Conservation (phyloP, 2,329 filamentous ascomycete species). For the Phaeophleospora eucalypticola region DNA sequence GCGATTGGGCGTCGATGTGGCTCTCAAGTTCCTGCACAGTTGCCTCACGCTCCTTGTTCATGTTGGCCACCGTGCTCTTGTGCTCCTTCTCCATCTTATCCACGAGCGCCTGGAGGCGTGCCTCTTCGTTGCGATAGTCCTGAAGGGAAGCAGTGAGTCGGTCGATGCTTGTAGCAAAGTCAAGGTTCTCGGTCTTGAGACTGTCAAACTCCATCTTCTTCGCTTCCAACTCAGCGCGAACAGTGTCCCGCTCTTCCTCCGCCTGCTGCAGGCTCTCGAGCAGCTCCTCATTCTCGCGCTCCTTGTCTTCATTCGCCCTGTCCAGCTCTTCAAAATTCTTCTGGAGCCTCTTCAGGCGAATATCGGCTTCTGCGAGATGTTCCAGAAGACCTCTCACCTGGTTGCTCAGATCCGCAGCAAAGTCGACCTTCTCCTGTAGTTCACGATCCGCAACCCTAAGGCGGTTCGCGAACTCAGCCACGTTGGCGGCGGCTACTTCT, state of each 20-base stretch:
- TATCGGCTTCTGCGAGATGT: constrained; percentile 34
- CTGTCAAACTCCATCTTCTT: constrained; percentile 21
- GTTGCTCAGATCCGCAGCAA: constrained; percentile 32
- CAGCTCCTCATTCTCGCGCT: constrained; percentile 36
- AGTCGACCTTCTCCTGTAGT: constrained; percentile 30
- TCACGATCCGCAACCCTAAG: constrained; percentile 35
- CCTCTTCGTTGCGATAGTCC: constrained; percentile 38
- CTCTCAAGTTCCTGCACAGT: constrained; percentile 36
- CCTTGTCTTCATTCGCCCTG: constrained; percentile 35
- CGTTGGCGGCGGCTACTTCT: constrained; percentile 33
- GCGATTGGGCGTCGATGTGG: constrained; percentile 36
- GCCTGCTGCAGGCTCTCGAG: constrained; percentile 33
- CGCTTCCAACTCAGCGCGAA: constrained; percentile 22
- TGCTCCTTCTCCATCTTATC: constrained; percentile 40
- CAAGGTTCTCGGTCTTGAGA: constrained; percentile 27
- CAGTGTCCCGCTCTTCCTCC: constrained; percentile 29
- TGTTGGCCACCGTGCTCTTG: constrained; percentile 32
- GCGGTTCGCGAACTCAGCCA: constrained; percentile 34
- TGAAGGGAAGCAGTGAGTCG: constrained; percentile 38
- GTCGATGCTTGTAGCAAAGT: constrained; percentile 35
- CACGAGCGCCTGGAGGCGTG: constrained; percentile 36
- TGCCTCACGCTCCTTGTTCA: constrained; percentile 38
- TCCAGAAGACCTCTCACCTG: constrained; percentile 40
- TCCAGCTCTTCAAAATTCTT: constrained; percentile 36
- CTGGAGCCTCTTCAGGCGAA: constrained; percentile 37